phyloP scores from a whole-genome alignment of 306 rosid genomes.

The Vigna radiata region DNA sequence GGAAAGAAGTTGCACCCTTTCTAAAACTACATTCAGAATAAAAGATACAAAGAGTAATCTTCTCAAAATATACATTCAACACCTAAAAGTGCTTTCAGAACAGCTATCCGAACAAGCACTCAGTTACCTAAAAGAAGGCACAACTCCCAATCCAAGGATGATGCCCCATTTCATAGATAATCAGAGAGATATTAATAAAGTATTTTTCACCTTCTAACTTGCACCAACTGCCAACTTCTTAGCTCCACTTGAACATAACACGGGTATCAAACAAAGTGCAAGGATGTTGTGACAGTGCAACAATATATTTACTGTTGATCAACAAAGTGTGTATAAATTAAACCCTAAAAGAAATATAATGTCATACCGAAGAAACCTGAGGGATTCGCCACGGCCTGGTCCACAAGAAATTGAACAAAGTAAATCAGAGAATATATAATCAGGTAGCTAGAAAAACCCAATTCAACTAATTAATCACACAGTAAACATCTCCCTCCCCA shows the following conservation, averaged over 20 bases:
- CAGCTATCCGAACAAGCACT: neutral
- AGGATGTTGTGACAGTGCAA: neutral
- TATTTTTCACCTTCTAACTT: neutral
- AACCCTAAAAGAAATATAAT: conserved; percentile 21
- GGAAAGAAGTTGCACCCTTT: neutral
- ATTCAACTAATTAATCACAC: conserved; percentile 1
- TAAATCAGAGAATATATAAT: conserved; percentile 37
- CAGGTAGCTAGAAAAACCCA: conserved; percentile 32
- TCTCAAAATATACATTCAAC: neutral
- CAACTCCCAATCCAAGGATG: neutral
- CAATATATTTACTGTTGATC: neutral
- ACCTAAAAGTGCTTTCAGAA: neutral
- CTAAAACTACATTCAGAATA: neutral
- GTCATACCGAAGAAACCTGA: conserved; percentile 80
- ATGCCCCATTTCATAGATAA: neutral
- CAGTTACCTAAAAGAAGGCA: conserved; percentile 9
- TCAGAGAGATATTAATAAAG: neutral
- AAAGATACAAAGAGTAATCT: neutral
- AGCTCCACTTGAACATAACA: conserved; percentile 16
- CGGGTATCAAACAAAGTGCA: conserved; percentile 4
- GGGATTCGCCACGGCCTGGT: conserved; percentile 86
- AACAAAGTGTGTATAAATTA: neutral
- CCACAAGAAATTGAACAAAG: conserved; percentile 54
- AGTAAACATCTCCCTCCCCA: neutral
- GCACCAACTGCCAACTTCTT: conserved; percentile 4